Evolutionary conservation across 306 rosid genomes (phyloP), one percentile per base, ranked within the genome.

Genomic region (Erythrophleum fordii): DNA sequence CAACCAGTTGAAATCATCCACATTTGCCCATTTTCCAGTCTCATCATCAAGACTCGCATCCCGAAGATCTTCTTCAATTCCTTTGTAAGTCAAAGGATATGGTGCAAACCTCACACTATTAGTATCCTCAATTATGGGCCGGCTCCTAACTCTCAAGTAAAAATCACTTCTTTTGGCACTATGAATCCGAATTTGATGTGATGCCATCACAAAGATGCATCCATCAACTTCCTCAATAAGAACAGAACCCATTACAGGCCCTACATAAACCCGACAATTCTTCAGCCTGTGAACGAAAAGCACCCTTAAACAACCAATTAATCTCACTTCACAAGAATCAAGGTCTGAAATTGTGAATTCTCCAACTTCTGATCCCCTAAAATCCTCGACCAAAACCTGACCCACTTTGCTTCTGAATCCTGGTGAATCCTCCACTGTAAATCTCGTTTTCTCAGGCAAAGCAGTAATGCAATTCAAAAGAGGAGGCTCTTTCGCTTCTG

Each of bases 131-230:
- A 95, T 92, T 70, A 95, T 95, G 0, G 99, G 99, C 76, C 97
- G 65, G 80, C 98, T 95, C 84, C 97, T 90, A 73, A 95, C 99
- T 78, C 96, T 91, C 66, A 95, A 82, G 64, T 91, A 93, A 77
- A 95, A 93, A 80, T 88, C 97, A 26, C 88, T 80, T 39, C 44
- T 62, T 20, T 80, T 91, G 0, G 93, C 97, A 88, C 75, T 66
- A 65, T 95, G 98, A 78, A 95, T 95, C 62, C 96, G 86, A 85
- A 95, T 93, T 89, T 93, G 98, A 87, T 95, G 99, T 11, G 94
- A 91, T 0, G 96, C 98, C 86, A 90, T 69, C 6, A 39, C 90
- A 55, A 95, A 93, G 6, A 88, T 81, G 41, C 94, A 91, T 10
- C 75, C 85, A 75, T 91, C 96, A 44, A 82, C 99, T 61, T 80